Conservation (phyloP, 306 rosid genomes). For the Hippophae gyantsensis region DNA sequence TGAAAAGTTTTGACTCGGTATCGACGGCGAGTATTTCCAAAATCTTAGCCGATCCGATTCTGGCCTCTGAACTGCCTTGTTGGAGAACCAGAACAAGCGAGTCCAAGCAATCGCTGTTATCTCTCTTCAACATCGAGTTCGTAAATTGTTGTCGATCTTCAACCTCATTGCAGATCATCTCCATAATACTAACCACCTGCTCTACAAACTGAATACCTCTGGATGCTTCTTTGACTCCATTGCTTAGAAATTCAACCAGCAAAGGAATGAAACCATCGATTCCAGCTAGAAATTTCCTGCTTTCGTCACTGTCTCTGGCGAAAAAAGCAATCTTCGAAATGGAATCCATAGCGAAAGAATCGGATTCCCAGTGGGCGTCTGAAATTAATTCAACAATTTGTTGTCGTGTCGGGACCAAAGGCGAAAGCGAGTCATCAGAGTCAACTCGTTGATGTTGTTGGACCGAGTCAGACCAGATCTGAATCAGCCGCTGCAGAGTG, state of each 20-base stretch:
- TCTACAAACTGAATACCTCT: conserved; percentile 28
- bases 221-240: conserved; percentile 30
- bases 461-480: conserved; percentile 83
- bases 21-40: conserved; percentile 14
- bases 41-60: conserved; percentile 41
- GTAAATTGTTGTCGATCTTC: conserved; percentile 27
- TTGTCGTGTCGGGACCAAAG: conserved; percentile 21
- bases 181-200: conserved; percentile 35
- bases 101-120: conserved; percentile 23
- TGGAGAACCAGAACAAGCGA: conserved; percentile 47
- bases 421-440: conserved; percentile 25
- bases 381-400: conserved; percentile 32
- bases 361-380: neutral
- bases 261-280: conserved; percentile 35
- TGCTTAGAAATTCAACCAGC: conserved; percentile 46
- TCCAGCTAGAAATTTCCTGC: conserved; percentile 42
- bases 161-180: conserved; percentile 31
- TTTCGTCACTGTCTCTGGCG: conserved; percentile 50
- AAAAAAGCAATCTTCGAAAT: conserved; percentile 34
- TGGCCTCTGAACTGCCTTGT: conserved; percentile 37
- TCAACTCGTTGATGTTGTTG: conserved; percentile 18
- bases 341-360: conserved; percentile 16
- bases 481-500: conserved; percentile 73
- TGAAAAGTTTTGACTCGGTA: too few species aligned
- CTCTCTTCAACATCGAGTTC: conserved; percentile 29